Evolutionary conservation across 495 filamentous ascomycete genomes (phyloP), one percentile per base, ranked within the genome.

Genomic region (Chaetomium cochliodes): DNA sequence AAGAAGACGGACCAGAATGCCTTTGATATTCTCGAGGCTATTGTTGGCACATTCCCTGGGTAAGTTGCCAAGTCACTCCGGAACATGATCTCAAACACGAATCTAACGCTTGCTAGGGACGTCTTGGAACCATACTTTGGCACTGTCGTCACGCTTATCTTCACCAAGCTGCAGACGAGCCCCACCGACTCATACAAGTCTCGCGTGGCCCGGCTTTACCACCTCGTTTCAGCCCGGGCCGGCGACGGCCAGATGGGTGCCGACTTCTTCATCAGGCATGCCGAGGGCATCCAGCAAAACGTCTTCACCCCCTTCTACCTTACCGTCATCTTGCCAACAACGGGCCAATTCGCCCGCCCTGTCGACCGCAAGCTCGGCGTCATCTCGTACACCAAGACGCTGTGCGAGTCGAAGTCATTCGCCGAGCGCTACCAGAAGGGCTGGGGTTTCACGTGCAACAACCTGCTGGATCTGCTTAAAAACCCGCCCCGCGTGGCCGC

Each of bases 291-390:
- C 33, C 93, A 98, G 75, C 76, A 80, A 42, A 87, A 85, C 46
- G 84, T 96, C 60, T 98, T 96, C 76, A 86, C 85, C 7, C 89
- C 87, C 11, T 81, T 99, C 61, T 98, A 98, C 76, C 81, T 90
- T 4, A 85, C 79, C 47, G 86, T 98, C 66, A 89, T 99, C 62
- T 85, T 98, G 8, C 92, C 92, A 2, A 89, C 90, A 54, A 96
- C 94, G 3, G 87, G 91, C 72, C 90, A 91, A 74, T 85, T 98
- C n/a, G 84, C 87, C 5, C 85, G 90, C 18, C 92, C 96, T 0
- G 74, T 89, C 41, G 96, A 98, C 72, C 92, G 96, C 64, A 99
- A 99, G 77, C 88, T 88, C 3, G 96, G 93, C 12, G 92, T 97
- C 23, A 81, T 98, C 51, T 96, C 92, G 15, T 86, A 96, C 68